These are phyloP conservation scores for Mycena crocata DNA, from an alignment of 768 basidiomycete species.

Conservation along the genomic window DNA sequence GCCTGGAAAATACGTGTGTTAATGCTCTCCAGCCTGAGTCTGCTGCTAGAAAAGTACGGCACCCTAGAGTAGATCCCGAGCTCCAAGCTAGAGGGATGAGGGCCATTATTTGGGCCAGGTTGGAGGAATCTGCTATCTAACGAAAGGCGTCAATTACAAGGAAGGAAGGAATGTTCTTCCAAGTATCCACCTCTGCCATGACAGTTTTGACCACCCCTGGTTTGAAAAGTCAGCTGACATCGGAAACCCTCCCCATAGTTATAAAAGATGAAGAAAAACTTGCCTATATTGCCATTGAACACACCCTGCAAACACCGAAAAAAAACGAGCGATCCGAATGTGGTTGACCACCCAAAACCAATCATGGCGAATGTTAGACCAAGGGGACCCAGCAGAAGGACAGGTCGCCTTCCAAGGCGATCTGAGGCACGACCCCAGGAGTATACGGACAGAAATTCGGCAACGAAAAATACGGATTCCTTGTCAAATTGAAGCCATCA, in stretches of 20 bases:
- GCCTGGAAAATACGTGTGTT: slow-evolving; percentile 26
- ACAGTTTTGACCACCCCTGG: slow-evolving; percentile 44
- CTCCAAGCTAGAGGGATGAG: slow-evolving; percentile 35
- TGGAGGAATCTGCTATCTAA: slow-evolving; percentile 34
- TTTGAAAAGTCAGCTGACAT: not conserved
- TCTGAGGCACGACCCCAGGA: slow-evolving; percentile 46
- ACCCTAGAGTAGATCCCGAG: slow-evolving; percentile 35
- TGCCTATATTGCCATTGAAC: slow-evolving; percentile 42
- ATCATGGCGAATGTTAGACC: slow-evolving; percentile 42
- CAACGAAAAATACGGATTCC: slow-evolving; percentile 45
- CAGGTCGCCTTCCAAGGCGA: slow-evolving; percentile 44
- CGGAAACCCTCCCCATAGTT: too few relatives aligned
- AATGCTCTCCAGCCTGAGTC: too few relatives aligned
- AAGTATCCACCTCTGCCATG: slow-evolving; percentile 40
- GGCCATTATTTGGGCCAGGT: slow-evolving; percentile 35
- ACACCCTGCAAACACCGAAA: slow-evolving; percentile 42
- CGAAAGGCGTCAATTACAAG: not conserved
- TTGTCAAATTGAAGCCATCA: not conserved
- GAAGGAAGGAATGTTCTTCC: not conserved
- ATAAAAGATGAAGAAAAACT: not conserved
- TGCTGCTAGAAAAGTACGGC: not conserved
- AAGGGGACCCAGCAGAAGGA: slow-evolving; percentile 44
- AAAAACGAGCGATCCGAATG: slow-evolving; percentile 39
- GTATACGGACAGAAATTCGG: slow-evolving; percentile 41
- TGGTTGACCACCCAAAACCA: slow-evolving; percentile 44